Evolutionary conservation across 2,329 filamentous ascomycete species (phyloP), one percentile per base, ranked within the genome.

Genomic region (Calonectria henricotiae): DNA sequence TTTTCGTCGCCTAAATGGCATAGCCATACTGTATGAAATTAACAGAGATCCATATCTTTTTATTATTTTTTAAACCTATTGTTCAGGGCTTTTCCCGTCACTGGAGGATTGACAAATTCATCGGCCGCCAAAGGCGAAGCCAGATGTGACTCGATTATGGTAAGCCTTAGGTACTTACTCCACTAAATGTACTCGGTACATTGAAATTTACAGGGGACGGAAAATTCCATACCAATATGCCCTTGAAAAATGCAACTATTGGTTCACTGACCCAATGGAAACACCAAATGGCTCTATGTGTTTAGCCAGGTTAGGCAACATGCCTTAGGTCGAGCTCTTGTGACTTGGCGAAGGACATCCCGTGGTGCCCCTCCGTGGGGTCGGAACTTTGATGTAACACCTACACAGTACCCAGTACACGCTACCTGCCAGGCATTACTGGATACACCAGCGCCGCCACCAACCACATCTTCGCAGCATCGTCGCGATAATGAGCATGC

Each of bases 401-500:
- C 55, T 61, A 43, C 55, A 41, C 51, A 58, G 51, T 61, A 43
- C 55, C 27, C 51, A 58, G 51, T 25, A 23, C 51, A 58, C 51
- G 51, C 32, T 46, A 46, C 51, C 39, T 17, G 13, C 51, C 35
- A 58, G 51, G 51, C 35, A 58, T 58, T 32, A 58, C 35, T 39
- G 51, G 20, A 58, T 12, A n/a, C 51, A 39, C 27, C n/a, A 37
- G 27, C 32, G 20, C 51, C 51, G 25, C 46, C 20, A 30, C 46
- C 46, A 61, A 27, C 27, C 15, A 32, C 37, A 27, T 27, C 39
- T 11, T 32, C 55, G 55, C 55, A 39, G 37, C 55, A 44, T 41
- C 64, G 44, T 65, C 58, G 61, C 62, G 63, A 68, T 68, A 70
- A 83, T 82, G 81, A 82, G 70, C 80, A 80, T 80, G 74, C 80